Evolutionary conservation across 1,284 basidiomycete genomes (phyloP).

Genomic region (Erythrobasidium hasegawianum): DNA sequence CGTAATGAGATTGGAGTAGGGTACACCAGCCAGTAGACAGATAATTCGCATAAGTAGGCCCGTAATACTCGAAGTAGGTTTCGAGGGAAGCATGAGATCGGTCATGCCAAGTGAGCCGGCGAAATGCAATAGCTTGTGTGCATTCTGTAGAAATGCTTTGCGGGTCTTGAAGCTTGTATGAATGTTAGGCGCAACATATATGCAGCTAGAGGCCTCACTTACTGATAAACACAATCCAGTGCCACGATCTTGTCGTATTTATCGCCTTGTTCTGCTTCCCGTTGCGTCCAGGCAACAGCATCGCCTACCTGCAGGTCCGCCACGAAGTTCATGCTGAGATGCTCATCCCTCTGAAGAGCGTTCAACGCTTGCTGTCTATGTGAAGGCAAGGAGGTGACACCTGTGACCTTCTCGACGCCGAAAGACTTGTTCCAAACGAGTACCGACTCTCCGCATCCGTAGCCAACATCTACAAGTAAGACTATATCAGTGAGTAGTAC

Average conservation of each 20-base stretch:
- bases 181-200: no score
- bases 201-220: no score
- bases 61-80: slow-evolving; percentile 34
- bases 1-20: slow-evolving; percentile 57
- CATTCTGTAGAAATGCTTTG: slow-evolving; percentile 14
- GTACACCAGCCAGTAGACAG: slow-evolving; percentile 53
- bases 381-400: slow-evolving; percentile 59
- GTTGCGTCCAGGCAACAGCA: slow-evolving; percentile 51
- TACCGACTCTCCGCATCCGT: slow-evolving; percentile 67
- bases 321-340: slow-evolving; percentile 35
- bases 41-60: slow-evolving; percentile 39
- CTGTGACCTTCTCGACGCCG: slow-evolving; percentile 56
- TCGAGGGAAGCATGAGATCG: slow-evolving; percentile 14
- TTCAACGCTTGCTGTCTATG: slow-evolving; percentile 56
- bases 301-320: slow-evolving; percentile 55
- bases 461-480: slow-evolving; percentile 59
- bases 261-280: slow-evolving; percentile 9
- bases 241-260: slow-evolving; percentile 24
- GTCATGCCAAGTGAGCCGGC: slow-evolving; percentile 27
- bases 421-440: slow-evolving; percentile 56
- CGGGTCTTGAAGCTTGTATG: slow-evolving; percentile 32
- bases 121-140: slow-evolving; percentile 15
- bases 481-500: slow-evolving; percentile 15
- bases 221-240: slow-evolving; percentile 33
- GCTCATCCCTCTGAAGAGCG: slow-evolving; percentile 50